A percentile compares a stretch with the other conserved stretches of the same genome.
Conservation (phyloP, 129 eudicot species). For the Lactuca sativa region DNA sequence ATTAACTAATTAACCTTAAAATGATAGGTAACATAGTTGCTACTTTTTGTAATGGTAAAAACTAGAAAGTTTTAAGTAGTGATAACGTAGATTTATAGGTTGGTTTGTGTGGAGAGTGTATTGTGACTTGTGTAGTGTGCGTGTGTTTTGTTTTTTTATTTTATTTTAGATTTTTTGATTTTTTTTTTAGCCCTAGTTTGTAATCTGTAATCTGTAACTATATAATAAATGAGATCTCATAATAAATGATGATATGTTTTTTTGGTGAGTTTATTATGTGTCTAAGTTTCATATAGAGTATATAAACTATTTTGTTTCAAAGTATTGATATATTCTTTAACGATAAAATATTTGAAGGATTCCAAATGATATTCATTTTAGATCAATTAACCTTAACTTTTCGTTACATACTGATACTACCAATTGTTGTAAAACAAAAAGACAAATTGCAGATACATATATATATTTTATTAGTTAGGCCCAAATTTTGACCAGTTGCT, state of each 20-base stretch:
- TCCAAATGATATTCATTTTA: too few species aligned
- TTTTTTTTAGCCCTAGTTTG: constrained; percentile 26
- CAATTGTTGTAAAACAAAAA: too few species aligned
- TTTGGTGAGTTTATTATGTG: constrained; percentile 5
- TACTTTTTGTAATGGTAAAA: constrained; percentile 3
- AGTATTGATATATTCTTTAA: neutral
- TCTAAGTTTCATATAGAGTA: neutral
- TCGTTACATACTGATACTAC: too few species aligned
- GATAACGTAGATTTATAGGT: neutral
- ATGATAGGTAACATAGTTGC: neutral
- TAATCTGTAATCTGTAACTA: constrained; percentile 20
- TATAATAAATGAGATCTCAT: constrained; percentile 12
- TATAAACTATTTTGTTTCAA: neutral
- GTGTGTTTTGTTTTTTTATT: neutral
- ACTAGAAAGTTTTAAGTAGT: neutral
- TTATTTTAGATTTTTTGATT: neutral
- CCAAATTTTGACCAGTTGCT: too few species aligned
- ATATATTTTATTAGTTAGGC: too few species aligned
- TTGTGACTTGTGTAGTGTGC: constrained; percentile 3
- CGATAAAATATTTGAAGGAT: too few species aligned
- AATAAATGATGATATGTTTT: constrained; percentile 19
- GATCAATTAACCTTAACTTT: too few species aligned
- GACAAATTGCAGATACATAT: too few species aligned
- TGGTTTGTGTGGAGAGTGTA: constrained; percentile 16
- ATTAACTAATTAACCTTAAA: constrained; percentile 15